A percentile compares a stretch with the other conserved stretches of the same genome.
phyloP scores from a whole-genome alignment of 2,329 filamentous ascomycete species.

The Claviceps fusiformis region DNA sequence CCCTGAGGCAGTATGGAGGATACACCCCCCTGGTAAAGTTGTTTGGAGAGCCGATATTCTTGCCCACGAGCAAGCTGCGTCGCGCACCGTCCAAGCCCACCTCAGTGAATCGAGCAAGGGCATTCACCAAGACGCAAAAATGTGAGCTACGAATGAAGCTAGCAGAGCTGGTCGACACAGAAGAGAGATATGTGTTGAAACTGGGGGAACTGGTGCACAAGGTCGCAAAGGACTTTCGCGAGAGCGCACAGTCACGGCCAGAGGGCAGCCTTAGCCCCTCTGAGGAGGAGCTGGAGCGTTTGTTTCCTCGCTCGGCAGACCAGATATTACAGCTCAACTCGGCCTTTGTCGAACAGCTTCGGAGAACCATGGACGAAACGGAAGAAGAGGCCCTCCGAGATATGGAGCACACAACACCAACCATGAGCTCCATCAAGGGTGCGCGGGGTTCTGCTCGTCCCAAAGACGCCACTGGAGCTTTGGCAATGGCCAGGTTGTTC shows the following conservation, averaged over 20 bases:
- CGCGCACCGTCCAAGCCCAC: conserved; percentile 80
- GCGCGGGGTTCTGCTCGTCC: conserved; percentile 28
- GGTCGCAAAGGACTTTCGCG: conserved; percentile 67
- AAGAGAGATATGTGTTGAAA: conserved; percentile 86
- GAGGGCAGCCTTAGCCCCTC: conserved; percentile 56
- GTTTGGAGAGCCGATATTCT: conserved; percentile 71
- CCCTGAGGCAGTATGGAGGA: conserved; percentile 56
- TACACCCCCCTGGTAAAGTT: conserved; percentile 66
- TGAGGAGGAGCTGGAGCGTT: conserved; percentile 54
- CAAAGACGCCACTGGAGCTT: conserved; percentile 64
- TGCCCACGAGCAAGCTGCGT: conserved; percentile 73
- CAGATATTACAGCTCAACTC: conserved; percentile 72
- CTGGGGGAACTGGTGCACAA: conserved; percentile 70
- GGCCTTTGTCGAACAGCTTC: conserved; percentile 64
- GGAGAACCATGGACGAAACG: conserved; percentile 64
- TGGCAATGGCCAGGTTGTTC: conserved; percentile 66
- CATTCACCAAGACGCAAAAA: conserved; percentile 71
- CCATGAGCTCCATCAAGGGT: conserved; percentile 27
- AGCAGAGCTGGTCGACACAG: conserved; percentile 80
- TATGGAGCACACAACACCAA: conserved; percentile 45
- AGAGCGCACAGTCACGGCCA: conserved; percentile 47
- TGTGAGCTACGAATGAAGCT: conserved; percentile 76
- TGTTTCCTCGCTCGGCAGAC: conserved; percentile 74
- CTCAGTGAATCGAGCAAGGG: conserved; percentile 61
- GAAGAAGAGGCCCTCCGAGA: conserved; percentile 69